phyloP scores from a whole-genome alignment of 1,284 basidiomycete species.

The Thecaphora thlaspeos region DNA sequence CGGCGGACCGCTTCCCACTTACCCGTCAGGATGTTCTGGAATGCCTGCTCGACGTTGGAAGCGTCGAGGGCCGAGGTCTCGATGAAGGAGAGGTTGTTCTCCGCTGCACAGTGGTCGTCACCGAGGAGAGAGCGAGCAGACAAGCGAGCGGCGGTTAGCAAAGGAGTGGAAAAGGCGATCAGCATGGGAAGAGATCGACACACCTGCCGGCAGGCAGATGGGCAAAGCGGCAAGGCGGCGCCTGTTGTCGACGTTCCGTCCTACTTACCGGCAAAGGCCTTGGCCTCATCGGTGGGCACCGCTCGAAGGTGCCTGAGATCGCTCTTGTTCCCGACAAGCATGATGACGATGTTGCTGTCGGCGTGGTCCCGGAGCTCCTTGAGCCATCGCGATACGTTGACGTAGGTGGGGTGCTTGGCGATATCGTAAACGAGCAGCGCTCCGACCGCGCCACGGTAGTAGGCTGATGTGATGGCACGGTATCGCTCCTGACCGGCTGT shows the following conservation, averaged over 20 bases:
- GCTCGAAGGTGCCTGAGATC: conserved; percentile 96
- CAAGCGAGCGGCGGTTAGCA: too few species aligned
- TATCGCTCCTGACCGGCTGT: conserved; percentile 96
- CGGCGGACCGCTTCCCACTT: too few species aligned
- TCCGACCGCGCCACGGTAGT: conserved; percentile 94
- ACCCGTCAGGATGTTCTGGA: conserved; percentile 96
- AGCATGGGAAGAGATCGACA: too few species aligned
- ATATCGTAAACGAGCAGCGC: conserved; percentile 62
- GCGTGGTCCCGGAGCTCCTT: conserved; percentile 80
- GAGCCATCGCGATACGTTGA: conserved; percentile 94
- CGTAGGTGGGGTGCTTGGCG: conserved; percentile 83
- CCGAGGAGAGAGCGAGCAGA: neutral
- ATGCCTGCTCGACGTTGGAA: conserved; percentile 87
- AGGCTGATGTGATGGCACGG: conserved; percentile 91
- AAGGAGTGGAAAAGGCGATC: too few species aligned
- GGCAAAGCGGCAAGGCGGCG: neutral
- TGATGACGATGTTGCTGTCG: conserved; percentile 62
- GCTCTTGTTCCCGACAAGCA: conserved; percentile 72
- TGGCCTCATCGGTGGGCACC: conserved; percentile 77
- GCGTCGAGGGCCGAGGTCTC: conserved; percentile 99
- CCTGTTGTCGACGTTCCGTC: neutral
- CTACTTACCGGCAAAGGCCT: conserved; percentile 54
- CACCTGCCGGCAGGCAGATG: too few species aligned
- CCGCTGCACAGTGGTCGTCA: conserved; percentile 61
- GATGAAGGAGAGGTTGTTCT: conserved; percentile 82